These are phyloP conservation scores for Gypsophila paniculata DNA, from an alignment of 179 eudicot species.

Conservation along the genomic window DNA sequence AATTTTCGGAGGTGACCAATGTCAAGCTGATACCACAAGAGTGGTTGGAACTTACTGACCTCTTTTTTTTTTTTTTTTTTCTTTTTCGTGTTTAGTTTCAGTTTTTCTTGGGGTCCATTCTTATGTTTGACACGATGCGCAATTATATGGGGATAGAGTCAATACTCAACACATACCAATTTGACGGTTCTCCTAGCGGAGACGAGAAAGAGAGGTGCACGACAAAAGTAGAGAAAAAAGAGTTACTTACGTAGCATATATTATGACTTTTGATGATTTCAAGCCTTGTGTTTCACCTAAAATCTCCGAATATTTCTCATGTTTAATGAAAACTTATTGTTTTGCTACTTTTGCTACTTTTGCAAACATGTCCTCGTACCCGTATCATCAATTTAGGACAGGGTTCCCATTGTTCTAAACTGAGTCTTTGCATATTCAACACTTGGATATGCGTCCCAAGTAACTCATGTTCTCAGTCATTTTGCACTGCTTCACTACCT, in stretches of 20 bases:
- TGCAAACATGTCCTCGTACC: not conserved
- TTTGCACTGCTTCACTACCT: not conserved
- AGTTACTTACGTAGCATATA: no score
- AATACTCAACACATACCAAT: no score
- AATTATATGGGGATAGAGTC: no score
- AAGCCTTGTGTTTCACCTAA: not conserved
- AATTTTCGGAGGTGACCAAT: conserved; percentile 35
- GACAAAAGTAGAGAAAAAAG: not conserved
- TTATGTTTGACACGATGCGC: no score
- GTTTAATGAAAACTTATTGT: no score
- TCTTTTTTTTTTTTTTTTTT: not conserved
- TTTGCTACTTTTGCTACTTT: no score
- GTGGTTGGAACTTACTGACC: conserved; percentile 46
- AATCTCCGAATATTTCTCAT: not conserved
- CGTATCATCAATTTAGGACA: not conserved
- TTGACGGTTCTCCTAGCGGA: no score
- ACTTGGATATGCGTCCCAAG: no score
- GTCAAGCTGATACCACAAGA: conserved; percentile 36
- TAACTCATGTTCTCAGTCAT: not conserved
- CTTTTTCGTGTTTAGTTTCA: not conserved
- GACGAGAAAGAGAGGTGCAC: no score
- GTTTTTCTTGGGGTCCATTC: no score
- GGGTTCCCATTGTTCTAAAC: not conserved
- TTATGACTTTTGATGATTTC: no score
- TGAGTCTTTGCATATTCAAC: no score